A percentile compares a stretch with the other conserved stretches of the same genome.
Conservation (phyloP, 176 grass and related monocot genomes). For the Canna indica region DNA sequence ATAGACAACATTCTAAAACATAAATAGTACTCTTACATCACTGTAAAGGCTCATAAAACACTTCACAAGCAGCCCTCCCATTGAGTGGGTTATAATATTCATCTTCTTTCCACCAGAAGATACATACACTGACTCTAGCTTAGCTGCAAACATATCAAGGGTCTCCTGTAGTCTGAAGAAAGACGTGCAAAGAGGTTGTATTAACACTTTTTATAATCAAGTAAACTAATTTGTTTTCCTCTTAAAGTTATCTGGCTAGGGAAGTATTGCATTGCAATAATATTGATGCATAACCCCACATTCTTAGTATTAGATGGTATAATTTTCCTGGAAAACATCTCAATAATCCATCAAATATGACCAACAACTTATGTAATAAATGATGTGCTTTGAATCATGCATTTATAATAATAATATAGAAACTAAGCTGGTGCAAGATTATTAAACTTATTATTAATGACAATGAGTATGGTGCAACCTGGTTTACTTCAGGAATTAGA, state of each 20-base stretch:
- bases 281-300: neutral
- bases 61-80: conserved; percentile 93
- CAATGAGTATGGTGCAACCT: neutral
- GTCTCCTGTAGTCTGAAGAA: conserved; percentile 68
- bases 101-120: conserved; percentile 88
- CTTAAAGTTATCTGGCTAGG: neutral
- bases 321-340: neutral
- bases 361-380: too few relatives aligned
- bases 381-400: too few relatives aligned
- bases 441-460: neutral
- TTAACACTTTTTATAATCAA: conserved; percentile 1
- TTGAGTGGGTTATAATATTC: conserved; percentile 86
- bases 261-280: neutral
- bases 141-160: conserved; percentile 65
- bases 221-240: neutral
- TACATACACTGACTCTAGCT: conserved; percentile 54
- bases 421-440: neutral
- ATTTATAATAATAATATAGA: neutral
- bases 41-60: conserved; percentile 75
- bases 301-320: neutral
- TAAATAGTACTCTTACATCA: conserved; percentile 47
- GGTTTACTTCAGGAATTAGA: neutral
- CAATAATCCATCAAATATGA: neutral
- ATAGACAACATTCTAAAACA: conserved; percentile 11
- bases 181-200: conserved; percentile 1